Evolutionary conservation across 768 basidiomycete genomes (phyloP), one percentile per base, ranked within the genome.

Genomic region (Leccinum arenicola): DNA sequence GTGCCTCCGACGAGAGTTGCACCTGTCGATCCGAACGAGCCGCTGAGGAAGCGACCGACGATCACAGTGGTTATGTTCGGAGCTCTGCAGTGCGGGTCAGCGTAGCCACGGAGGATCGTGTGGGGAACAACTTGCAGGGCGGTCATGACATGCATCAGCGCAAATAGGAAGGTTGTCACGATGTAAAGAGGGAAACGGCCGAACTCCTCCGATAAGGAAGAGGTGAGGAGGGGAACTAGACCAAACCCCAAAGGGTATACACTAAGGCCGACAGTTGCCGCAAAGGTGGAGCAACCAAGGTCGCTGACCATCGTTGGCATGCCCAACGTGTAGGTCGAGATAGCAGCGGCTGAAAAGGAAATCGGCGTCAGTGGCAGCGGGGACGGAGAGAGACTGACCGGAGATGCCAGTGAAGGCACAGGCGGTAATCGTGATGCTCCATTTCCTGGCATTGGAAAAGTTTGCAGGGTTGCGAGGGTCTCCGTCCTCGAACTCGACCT

Each of bases 1-100:
- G 84, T 87, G n/a, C 88, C 88, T 21, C 86, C 86, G 19, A 89
- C 88, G 79, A 89, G 85, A 0, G 86, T 86, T 0, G 87, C 80
- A 31, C 84, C 85, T 0, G 87, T 88, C 10, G 87, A 88, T 7
- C 84, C 87, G 66, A 84, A 86, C 0, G 80, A 80, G 8, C 88
- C 88, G 57, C 83, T 79, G 1, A 91, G 66, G 60, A 89, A 82
- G n/a, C 88, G 81, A 0, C 79, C 84, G 55, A 87, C 57, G 40
- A 88, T 79, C n/a, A 90, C 85, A 0, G 84, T 85, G 55, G 84
- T 80, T 21, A 90, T 75, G 61, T 81, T 78, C 31, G 73, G 66
- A 3, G 78, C 70, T 23, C 79, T 79, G 52, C 49, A 3, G 15
- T 19, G 17, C 4, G 12, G 7, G 48, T 71, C 9, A 66, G 62